phyloP scores from a whole-genome alignment of 768 basidiomycete species.

The Tremella yokohamensis region DNA sequence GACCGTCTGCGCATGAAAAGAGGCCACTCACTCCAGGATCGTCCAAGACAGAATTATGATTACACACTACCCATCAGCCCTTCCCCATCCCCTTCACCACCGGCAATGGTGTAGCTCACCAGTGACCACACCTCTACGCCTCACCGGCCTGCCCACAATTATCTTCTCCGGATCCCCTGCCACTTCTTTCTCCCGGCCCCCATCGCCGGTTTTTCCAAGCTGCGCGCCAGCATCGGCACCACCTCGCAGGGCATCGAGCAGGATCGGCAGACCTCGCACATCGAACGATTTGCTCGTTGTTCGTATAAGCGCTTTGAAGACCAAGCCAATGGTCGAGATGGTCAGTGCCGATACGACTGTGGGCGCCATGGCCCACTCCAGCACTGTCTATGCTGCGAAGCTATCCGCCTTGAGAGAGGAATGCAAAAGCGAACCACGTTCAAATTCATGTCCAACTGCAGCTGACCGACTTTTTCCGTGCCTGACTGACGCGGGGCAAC shows the following conservation, averaged over 20 bases:
- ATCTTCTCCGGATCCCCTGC: conserved; percentile 62
- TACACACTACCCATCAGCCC: conserved; percentile 61
- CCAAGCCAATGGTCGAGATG: conserved; percentile 66
- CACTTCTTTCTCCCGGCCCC: conserved; percentile 41
- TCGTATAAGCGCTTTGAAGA: conserved; percentile 73
- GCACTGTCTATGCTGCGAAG: too few relatives aligned
- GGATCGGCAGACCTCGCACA: conserved; percentile 65
- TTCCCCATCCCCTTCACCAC: not conserved
- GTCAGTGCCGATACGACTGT: conserved; percentile 58
- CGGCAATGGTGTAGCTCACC: conserved; percentile 17
- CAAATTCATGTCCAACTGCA: too few relatives aligned
- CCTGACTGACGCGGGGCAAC: too few relatives aligned
- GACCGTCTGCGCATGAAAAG: too few relatives aligned
- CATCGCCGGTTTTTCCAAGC: conserved; percentile 24
- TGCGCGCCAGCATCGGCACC: not conserved
- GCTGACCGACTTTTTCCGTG: too few relatives aligned
- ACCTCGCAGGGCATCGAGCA: conserved; percentile 60
- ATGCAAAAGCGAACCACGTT: too few relatives aligned
- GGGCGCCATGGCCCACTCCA: conserved; percentile 21
- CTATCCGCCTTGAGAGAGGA: too few relatives aligned
- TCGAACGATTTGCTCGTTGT: conserved; percentile 63
- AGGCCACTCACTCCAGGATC: conserved; percentile 43
- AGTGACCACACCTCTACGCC: conserved; percentile 38
- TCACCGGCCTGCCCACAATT: conserved; percentile 43
- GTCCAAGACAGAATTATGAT: conserved; percentile 79